These are phyloP conservation scores for Cercospora canescens DNA, from an alignment of 2,329 filamentous ascomycete genomes.

Conservation along the genomic window DNA sequence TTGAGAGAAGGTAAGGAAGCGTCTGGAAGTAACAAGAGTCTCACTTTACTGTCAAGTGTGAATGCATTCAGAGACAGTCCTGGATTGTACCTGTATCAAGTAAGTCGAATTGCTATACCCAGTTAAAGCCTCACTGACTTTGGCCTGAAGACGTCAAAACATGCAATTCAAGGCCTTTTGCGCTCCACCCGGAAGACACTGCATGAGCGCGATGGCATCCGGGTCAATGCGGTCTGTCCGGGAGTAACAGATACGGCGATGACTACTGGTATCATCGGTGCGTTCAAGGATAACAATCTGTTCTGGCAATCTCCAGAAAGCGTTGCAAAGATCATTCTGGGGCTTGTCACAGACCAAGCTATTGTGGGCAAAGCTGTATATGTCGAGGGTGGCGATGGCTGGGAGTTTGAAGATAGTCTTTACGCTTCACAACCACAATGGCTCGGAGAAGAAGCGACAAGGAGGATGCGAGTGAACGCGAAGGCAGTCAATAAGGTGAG, in stretches of 20 bases:
- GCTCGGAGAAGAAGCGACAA: constrained; percentile 41
- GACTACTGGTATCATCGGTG: constrained; percentile 22
- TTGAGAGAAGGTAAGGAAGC: constrained; percentile 42
- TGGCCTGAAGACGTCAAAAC: constrained; percentile 25
- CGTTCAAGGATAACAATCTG: constrained; percentile 22
- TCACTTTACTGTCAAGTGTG: constrained; percentile 48
- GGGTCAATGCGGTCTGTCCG: constrained; percentile 46
- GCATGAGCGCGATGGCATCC: constrained; percentile 28
- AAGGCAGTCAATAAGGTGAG: constrained; percentile 26
- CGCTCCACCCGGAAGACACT: constrained; percentile 29
- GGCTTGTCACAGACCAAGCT: constrained; percentile 33
- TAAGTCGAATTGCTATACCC: neutral
- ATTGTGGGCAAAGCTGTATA: constrained; percentile 47
- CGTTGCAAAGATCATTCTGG: constrained; percentile 28
- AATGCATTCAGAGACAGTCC: constrained; percentile 53
- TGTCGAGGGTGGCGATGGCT: constrained; percentile 46
- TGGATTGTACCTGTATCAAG: constrained; percentile 47
- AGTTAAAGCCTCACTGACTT: neutral
- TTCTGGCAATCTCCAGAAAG: constrained; percentile 25
- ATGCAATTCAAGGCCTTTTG: constrained; percentile 29
- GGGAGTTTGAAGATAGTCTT: constrained; percentile 48
- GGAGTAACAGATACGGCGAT: constrained; percentile 46
- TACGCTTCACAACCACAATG: constrained; percentile 44
- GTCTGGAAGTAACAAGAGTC: constrained; percentile 39
- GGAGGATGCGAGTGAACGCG: constrained; percentile 27